A percentile compares a stretch with the other conserved stretches of the same genome.
phyloP scores from a whole-genome alignment of 2,329 filamentous ascomycete genomes.

The Zymoseptoria ardabiliae region DNA sequence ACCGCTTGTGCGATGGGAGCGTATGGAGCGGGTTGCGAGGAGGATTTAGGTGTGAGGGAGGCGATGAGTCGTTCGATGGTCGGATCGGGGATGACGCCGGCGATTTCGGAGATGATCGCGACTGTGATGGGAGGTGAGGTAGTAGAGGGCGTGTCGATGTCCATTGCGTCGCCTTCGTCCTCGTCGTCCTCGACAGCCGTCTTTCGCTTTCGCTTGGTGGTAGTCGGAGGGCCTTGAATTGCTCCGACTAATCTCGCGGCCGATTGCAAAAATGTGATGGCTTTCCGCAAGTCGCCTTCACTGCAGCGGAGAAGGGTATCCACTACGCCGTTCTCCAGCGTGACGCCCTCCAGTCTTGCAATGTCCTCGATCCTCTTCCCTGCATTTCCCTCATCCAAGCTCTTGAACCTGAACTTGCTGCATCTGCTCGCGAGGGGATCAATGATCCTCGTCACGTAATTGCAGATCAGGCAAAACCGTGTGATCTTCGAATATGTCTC shows the following conservation, averaged over 20 bases:
- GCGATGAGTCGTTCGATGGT: slow-evolving; percentile 65
- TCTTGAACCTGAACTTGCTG: slow-evolving; percentile 97
- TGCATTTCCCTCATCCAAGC: slow-evolving; percentile 78
- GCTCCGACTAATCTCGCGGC: slow-evolving; percentile 82
- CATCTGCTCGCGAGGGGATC: slow-evolving; percentile 90
- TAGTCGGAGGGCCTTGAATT: slow-evolving; percentile 23
- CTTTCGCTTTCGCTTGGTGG: slow-evolving; percentile 36
- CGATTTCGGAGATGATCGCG: slow-evolving; percentile 84
- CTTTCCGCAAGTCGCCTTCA: slow-evolving; percentile 90
- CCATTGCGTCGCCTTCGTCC: slow-evolving; percentile 46
- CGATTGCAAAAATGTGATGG: slow-evolving; percentile 92
- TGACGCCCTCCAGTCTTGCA: slow-evolving; percentile 68
- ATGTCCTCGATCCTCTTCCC: slow-evolving; percentile 74
- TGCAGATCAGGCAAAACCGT: slow-evolving; percentile 94
- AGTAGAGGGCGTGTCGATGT: slow-evolving; percentile 31
- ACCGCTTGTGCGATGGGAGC: slow-evolving; percentile 69
- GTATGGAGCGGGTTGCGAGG: slow-evolving; percentile 53
- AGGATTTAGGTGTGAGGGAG: slow-evolving; percentile 61
- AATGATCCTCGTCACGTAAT: slow-evolving; percentile 97
- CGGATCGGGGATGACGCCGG: slow-evolving; percentile 75
- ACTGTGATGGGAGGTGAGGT: slow-evolving; percentile 53
- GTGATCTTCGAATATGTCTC: slow-evolving; percentile 97
- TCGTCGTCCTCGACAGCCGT: slow-evolving; percentile 57
- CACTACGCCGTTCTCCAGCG: slow-evolving; percentile 68
- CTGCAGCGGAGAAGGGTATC: slow-evolving; percentile 79